phyloP scores from a whole-genome alignment of 495 filamentous ascomycete genomes.

The Beverwykella pulmonaria region DNA sequence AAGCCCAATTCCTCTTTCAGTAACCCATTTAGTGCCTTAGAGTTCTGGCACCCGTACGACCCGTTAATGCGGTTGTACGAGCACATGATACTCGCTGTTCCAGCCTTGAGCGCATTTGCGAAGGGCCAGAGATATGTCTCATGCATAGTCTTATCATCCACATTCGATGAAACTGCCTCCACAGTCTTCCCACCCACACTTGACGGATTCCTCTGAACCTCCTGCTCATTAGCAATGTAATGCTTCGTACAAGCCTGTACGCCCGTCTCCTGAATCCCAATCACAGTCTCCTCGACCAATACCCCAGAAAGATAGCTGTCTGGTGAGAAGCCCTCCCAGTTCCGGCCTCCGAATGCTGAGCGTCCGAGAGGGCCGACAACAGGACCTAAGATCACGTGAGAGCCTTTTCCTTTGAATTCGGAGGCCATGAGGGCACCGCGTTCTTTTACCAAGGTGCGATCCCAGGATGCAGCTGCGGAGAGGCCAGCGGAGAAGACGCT shows the following conservation, averaged over 20 bases:
- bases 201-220: slow-evolving; percentile 33
- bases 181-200: slow-evolving; percentile 10
- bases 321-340: slow-evolving; percentile 59
- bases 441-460: slow-evolving; percentile 31
- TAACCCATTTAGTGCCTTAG: slow-evolving; percentile 51
- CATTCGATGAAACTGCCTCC: slow-evolving; percentile 35
- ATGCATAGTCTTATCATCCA: slow-evolving; percentile 47
- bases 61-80: slow-evolving; percentile 48
- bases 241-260: slow-evolving; percentile 49
- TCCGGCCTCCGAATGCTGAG: slow-evolving; percentile 56
- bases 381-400: slow-evolving; percentile 44
- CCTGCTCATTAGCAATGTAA: slow-evolving; percentile 41
- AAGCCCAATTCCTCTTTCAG: slow-evolving; percentile 60
- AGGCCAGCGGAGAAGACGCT: slow-evolving; percentile 47
- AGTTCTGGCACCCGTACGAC: slow-evolving; percentile 44
- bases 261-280: slow-evolving; percentile 56
- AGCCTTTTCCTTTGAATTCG: slow-evolving; percentile 40
- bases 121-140: slow-evolving; percentile 48
- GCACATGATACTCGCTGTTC: slow-evolving; percentile 43
- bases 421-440: slow-evolving; percentile 37
- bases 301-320: slow-evolving; percentile 24
- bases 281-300: slow-evolving; percentile 49
- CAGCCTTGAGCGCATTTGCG: slow-evolving; percentile 41
- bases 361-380: slow-evolving; percentile 62
- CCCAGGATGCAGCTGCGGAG: slow-evolving; percentile 36